Conservation (phyloP, 257 asterid species). For the Primulina eburnea region DNA sequence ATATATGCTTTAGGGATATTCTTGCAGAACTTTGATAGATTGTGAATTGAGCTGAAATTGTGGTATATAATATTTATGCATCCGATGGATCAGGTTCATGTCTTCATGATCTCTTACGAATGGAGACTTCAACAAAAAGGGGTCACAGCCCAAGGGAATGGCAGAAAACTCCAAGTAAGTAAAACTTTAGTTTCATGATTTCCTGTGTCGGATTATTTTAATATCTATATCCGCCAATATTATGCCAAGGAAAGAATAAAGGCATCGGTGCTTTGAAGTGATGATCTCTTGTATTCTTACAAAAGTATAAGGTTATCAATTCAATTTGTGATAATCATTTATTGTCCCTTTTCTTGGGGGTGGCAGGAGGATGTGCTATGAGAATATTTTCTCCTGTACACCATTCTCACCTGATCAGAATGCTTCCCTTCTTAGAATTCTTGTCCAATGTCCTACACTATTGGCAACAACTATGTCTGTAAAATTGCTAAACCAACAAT, state of each 20-base stretch:
- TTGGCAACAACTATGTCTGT: not conserved
- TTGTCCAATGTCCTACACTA: not conserved
- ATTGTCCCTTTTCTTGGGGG: not conserved
- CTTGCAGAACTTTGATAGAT: not conserved
- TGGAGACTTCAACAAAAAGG: conserved; percentile 30
- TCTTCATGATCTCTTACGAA: conserved; percentile 32
- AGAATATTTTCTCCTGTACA: too few relatives aligned
- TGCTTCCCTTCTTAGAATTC: not conserved
- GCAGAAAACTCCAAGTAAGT: conserved; percentile 27
- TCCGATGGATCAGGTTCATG: conserved; percentile 23
- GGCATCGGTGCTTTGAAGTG: not conserved
- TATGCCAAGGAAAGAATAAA: not conserved
- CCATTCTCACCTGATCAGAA: not conserved
- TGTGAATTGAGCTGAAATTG: not conserved
- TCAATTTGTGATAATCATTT: too few relatives aligned
- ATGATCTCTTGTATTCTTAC: not conserved
- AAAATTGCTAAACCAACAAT: not conserved
- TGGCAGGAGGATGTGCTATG: not conserved
- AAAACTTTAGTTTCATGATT: conserved; percentile 12
- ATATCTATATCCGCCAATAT: not conserved
- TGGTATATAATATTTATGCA: not conserved
- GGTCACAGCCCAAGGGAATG: conserved; percentile 18
- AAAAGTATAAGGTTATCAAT: not conserved
- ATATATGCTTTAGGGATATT: too few relatives aligned
- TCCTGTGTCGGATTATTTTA: not conserved